Evolutionary conservation across 495 filamentous ascomycete genomes (phyloP), one percentile per base, ranked within the genome.

Genomic region (Mycothermus thermophilus): DNA sequence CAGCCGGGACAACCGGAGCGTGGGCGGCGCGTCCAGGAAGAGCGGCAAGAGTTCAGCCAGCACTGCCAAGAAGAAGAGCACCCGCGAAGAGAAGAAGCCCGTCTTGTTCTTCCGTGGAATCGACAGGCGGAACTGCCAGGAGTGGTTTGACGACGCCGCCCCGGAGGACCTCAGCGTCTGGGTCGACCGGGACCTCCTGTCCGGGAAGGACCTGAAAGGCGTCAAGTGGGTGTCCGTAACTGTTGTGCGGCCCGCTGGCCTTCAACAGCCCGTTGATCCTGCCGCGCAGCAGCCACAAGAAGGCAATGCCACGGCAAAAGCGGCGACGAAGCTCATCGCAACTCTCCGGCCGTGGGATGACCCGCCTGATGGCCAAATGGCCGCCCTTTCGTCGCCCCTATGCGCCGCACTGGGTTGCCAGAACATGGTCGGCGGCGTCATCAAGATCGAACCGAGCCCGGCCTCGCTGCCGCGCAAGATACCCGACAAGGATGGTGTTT

Each of bases 341-440:
- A 74, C 71, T 32, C 48, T 94, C 4, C 52, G 71, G 30, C 57
- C 71, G 1, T 97, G 92, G 92, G 73, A 86, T 22, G 80, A 92
- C 47, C 81, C 85, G 0, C 87, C 88, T 3, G 81, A 92, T 46
- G 72, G 68, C 17, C 72, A 74, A 32, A 83, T 88, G 37, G 68
- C 68, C 40, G 80, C 79, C 12, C 65, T 96, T 20, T 95, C 90
- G 9, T 69, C 75, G 2, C 50, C 76, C 3, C 58, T 97, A 6
- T 86, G 80, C 47, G 70, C 71, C 5, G 67, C 77, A 3, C 67
- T 97, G 20, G 71, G 74, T 8, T 72, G 72, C 18, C 59, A 73
- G 24, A 75, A 73, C 3, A 66, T 93, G 16, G 80, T 93, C 14
- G 90, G 90, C n/a, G 84, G 84, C 11, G 73, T 95, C 37, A 65